Base-by-base conservation (phyloP, 202 grass and related monocot genomes). In the Sporobolus alterniflorus region DNA sequence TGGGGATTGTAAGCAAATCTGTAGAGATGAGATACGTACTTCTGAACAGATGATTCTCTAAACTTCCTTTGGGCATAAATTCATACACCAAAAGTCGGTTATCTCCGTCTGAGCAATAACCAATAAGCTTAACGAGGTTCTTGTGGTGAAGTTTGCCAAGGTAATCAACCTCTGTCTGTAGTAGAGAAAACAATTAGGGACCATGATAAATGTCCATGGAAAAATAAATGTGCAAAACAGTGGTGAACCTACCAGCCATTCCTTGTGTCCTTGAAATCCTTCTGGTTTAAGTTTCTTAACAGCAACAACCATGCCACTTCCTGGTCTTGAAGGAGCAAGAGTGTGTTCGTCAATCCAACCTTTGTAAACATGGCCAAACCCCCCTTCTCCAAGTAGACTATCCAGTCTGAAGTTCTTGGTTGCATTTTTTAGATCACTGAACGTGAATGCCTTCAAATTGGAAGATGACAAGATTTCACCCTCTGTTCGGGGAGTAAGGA, bases 41-140 rank as follows among this genome's bases (percentile, higher is more conserved):
- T 93, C 96, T 91, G 77, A 98, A 98, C 26, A 98, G 89, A 86
- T 98, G 96, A 81, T 98, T 98, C 85, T 98, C 96, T 86, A 98
- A 90, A 88, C 96, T 98, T 80, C 96, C 96, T 80, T 77, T 98
- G 20, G 90, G 89, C 96, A 98, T 88, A 70, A 88, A 95, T 72
- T 98, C 95, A 64, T 98, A 98, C 30, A 95, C 95, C 63, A 98
- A 63, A 84, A 98, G 95, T 64, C 90, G 67, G 60, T 93, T 98
- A 56, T 98, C 92, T 1, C 89, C 86, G 30, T 95, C 92, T 66
- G 92, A 83, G 73, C 96, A 93, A 75, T 98, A 98, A 78, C 96
- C 96, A 66, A 98, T 93, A 41, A 98, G 91, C 63, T 93, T 95
- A 68, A 98, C 96, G 67, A 98, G 88, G 84, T 98, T 98, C 18